Evolutionary conservation across 768 basidiomycete species (phyloP), one percentile per base, ranked within the genome.

Genomic region (Agaricus subrufescens): DNA sequence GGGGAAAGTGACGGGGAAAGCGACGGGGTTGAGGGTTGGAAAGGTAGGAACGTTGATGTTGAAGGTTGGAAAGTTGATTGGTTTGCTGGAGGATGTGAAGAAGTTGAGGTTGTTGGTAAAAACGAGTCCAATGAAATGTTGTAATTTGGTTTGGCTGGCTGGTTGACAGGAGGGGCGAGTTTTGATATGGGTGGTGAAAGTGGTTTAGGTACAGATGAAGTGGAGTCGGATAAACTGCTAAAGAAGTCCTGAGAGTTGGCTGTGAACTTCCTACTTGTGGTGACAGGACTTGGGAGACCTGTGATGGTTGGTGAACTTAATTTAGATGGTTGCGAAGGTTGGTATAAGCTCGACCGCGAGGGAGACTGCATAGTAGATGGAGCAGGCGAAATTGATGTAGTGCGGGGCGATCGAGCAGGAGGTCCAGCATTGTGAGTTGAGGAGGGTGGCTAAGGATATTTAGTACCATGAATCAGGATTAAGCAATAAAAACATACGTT

Each of bases 261-360:
- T 26, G 34, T 51, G 46, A 59, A 27, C 38, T 59, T 51, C 29
- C 26, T 40, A 15, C 60, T 30, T 26, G 49, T 27, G 10, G 50
- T 12, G 7, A 60, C 31, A 73, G 67, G 3, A 14, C 55, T 30
- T 55, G 74, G 60, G 6, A 70, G 2, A 11, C 55, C 27, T 52
- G 74, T 60, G 7, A 69, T 42, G 8, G 74, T 67, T 34, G 69
- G 70, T 14, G 73, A 68, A 14, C 74, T 78, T 8, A 79, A 66
- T 29, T 73, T 76, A 26, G 73, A 65, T 45, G 74, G 70, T 59
- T 65, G 70, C 58, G 64, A 74, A 50, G 70, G 63, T 60, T 68
- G 77, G 68, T 57, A 72, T 62, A 66, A 56, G n/a, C 56, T 59
- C 56, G 19, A 48, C 9, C 26, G 58, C 47, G 54, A 54, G 27